Conservation (phyloP, 805 yeast species). For the Spathaspora sp. region DNA sequence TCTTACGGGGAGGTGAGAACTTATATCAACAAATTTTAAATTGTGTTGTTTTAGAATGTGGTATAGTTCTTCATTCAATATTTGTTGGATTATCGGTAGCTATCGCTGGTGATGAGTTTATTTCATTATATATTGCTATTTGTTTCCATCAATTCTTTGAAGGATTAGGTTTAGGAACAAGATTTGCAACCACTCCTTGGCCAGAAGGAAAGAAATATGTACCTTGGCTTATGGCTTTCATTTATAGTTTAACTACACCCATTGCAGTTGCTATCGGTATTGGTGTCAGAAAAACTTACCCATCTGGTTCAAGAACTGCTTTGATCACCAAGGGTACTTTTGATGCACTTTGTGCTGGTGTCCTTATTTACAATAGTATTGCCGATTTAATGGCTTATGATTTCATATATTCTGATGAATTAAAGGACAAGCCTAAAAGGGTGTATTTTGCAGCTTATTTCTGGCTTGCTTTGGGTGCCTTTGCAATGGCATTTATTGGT, state of each 20-base stretch:
- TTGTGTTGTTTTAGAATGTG: conserved; percentile 59
- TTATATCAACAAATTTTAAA: conserved; percentile 11
- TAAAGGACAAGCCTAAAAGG: conserved; percentile 14
- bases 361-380: conserved; percentile 32
- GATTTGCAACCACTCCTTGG: conserved; percentile 40
- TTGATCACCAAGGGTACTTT: conserved; percentile 31
- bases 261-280: conserved; percentile 34
- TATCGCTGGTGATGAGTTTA: conserved; percentile 70
- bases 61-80: conserved; percentile 75
- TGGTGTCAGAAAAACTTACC: conserved; percentile 29
- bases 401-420: conserved; percentile 29
- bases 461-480: conserved; percentile 23
- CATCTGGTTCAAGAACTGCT: conserved; percentile 29
- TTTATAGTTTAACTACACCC: conserved; percentile 30
- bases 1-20: neutral
- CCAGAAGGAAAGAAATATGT: conserved; percentile 24
- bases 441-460: conserved; percentile 21
- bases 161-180: conserved; percentile 79
- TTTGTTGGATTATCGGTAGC: conserved; percentile 75
- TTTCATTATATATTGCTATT: conserved; percentile 59
- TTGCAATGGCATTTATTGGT: conserved; percentile 31
- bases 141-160: conserved; percentile 76
- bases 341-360: conserved; percentile 33
- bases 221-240: conserved; percentile 31
- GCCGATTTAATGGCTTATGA: conserved; percentile 39